Evolutionary conservation across 1,284 basidiomycete genomes (phyloP), one percentile per base, ranked within the genome.

Genomic region (Flammula alnicola): DNA sequence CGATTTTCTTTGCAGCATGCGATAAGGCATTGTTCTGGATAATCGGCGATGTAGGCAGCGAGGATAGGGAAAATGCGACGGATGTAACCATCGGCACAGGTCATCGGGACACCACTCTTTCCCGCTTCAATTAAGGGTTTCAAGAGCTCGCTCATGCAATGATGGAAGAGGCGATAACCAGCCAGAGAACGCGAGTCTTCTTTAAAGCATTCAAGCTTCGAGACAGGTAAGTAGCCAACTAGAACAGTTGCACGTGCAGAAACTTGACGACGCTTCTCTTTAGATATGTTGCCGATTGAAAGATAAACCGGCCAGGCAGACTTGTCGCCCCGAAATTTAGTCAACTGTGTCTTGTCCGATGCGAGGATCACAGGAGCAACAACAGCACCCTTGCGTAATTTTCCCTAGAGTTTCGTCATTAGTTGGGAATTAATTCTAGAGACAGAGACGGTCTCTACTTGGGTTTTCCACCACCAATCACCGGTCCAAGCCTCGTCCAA

Each of bases 321-420:
- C 10, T 44, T 44, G 30, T 44, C 32, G 2, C 42, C 31, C 10
- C 31, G 23, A 11, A 44, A 44, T 0, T 14, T 19, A 3, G 43
- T 36, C 7, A 44, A n/a, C 11, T 44, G 20, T 12, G 32, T 44
- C 16, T 44, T 44, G 41, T 43, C 41, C 5, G 41, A 43, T 9
- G 30, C 30, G 16, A 43, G n/a, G 27, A 43, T 43, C 3, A 43
- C 27, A 9, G 41, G 41, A 5, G 27, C 16, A 10, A 43, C 27
- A 2, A 67, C 69, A 3, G 62, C 62, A 12, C 64, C 67, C 8
- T 49, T 12, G 3, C 64, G 65, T 8, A 71, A 49, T 12, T 49
- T n/a, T n/a, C n/a, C n/a, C n/a, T n/a, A n/a, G n/a, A n/a, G n/a
- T n/a, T n/a, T n/a, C n/a, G n/a, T n/a, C n/a, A n/a, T n/a, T n/a